Conservation (phyloP, 306 rosid species). For the cucumber (Cucumis sativus) region DNA sequence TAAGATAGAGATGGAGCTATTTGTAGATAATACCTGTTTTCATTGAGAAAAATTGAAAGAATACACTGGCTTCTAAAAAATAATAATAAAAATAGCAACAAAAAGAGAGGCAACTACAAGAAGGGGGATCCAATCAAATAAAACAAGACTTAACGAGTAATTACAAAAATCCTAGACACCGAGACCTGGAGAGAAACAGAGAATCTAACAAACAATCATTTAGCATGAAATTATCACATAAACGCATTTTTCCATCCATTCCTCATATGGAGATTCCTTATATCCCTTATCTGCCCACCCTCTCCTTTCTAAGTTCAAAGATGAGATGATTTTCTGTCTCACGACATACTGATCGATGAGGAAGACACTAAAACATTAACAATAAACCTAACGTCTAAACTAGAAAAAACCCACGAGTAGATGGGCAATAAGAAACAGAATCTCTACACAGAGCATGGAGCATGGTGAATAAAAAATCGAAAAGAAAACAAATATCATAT, state of each 20-base stretch:
- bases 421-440: not conserved
- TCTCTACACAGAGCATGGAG: not conserved
- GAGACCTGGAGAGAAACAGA: not conserved
- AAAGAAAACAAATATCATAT: not conserved
- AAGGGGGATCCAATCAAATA: not conserved
- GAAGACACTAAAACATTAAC: not conserved
- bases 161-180: not conserved
- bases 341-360: conserved; percentile 6
- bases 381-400: not conserved
- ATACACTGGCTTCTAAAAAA: not conserved
- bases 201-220: not conserved
- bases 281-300: no score
- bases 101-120: not conserved
- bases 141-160: not conserved
- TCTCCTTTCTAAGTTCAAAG: not conserved
- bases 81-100: no score
- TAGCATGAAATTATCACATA: conserved; percentile 18
- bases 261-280: no score
- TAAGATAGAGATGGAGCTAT: not conserved
- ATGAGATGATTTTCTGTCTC: conserved; percentile 11
- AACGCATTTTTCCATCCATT: conserved; percentile 13
- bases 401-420: not conserved
- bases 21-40: not conserved
- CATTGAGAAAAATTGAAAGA: not conserved
- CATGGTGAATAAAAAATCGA: not conserved